Percentiles rank a stretch among this genome's conserved stretches.
These are phyloP conservation scores for Euphorbia corollata DNA, from an alignment of 441 rosid genomes.

Conservation along the genomic window DNA sequence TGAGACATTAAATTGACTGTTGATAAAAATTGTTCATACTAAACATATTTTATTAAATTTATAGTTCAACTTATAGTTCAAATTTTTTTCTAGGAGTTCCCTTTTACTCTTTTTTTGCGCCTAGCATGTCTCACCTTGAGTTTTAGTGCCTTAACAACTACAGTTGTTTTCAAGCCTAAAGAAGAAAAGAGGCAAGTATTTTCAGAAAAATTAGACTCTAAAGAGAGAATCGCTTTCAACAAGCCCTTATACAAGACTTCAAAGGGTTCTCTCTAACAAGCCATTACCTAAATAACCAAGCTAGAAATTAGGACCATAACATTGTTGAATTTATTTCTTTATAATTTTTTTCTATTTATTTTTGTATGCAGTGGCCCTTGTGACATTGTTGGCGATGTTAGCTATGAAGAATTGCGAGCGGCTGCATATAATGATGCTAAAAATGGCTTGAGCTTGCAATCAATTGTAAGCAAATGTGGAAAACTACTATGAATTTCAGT, in stretches of 20 bases:
- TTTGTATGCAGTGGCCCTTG: slow-evolving; percentile 49
- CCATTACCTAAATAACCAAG: not conserved
- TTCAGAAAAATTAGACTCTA: not conserved
- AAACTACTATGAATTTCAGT: no score
- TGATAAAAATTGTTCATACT: no score
- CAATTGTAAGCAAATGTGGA: slow-evolving; percentile 56
- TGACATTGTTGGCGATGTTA: slow-evolving; percentile 66
- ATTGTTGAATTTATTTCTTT: not conserved
- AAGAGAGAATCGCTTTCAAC: not conserved
- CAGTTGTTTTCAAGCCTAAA: not conserved
- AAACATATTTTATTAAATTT: no score
- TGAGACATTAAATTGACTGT: no score
- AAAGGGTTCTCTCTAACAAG: not conserved
- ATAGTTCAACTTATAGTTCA: no score
- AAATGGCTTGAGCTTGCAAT: slow-evolving; percentile 61
- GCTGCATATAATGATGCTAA: slow-evolving; percentile 77
- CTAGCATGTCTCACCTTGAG: no score
- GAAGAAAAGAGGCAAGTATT: not conserved
- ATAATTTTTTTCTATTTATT: not conserved
- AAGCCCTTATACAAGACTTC: not conserved
- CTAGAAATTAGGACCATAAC: not conserved
- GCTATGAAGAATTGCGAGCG: slow-evolving; percentile 77
- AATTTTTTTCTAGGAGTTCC: no score
- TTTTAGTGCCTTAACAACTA: no score
- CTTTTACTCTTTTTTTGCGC: no score